Evolutionary conservation across 352 stramenopile species (phyloP).

Genomic region (Pythium pyrilobum): DNA sequence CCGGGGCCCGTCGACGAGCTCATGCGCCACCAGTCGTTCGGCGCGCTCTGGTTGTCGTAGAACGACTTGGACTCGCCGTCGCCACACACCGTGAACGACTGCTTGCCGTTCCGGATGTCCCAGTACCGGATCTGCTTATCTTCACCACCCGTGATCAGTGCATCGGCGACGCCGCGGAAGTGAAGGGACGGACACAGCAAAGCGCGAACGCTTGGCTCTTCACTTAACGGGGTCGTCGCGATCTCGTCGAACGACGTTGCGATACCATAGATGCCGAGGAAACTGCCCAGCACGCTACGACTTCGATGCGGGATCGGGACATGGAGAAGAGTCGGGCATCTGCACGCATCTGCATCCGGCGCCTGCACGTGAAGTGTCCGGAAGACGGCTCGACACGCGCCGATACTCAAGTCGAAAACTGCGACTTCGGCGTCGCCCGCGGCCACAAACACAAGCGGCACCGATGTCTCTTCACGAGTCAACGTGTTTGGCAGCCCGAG

Average conservation of each 20-base stretch:
- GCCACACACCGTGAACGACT: constrained; percentile 92
- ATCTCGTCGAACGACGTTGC: constrained; percentile 82
- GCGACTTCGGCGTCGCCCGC: constrained; percentile 91
- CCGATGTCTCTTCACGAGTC: constrained; percentile 60
- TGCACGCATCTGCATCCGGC: constrained; percentile 69
- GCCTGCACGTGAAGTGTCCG: constrained; percentile 78
- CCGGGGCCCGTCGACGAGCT: constrained; percentile 37
- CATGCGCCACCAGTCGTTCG: constrained; percentile 82
- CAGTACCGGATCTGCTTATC: constrained; percentile 96
- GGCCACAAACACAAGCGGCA: constrained; percentile 93
- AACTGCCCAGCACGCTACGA: constrained; percentile 65
- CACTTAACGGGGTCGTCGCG: constrained; percentile 54
- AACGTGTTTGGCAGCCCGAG: constrained; percentile 76
- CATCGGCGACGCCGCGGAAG: constrained; percentile 72
- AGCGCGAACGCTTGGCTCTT: constrained; percentile 82
- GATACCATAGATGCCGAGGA: constrained; percentile 78
- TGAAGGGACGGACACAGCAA: constrained; percentile 87
- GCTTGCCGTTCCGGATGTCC: constrained; percentile 92
- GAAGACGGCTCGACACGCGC: constrained; percentile 90
- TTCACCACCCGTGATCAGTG: constrained; percentile 92
- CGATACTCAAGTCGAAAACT: constrained; percentile 85
- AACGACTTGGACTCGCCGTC: constrained; percentile 81
- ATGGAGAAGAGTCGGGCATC: constrained; percentile 68
- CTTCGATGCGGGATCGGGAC: constrained; percentile 71
- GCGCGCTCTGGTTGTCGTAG: constrained; percentile 79